A percentile compares a stretch with the other conserved stretches of the same genome.
These are phyloP conservation scores for Starmerella riodocensis DNA, from an alignment of 805 yeast genomes.

Conservation along the genomic window DNA sequence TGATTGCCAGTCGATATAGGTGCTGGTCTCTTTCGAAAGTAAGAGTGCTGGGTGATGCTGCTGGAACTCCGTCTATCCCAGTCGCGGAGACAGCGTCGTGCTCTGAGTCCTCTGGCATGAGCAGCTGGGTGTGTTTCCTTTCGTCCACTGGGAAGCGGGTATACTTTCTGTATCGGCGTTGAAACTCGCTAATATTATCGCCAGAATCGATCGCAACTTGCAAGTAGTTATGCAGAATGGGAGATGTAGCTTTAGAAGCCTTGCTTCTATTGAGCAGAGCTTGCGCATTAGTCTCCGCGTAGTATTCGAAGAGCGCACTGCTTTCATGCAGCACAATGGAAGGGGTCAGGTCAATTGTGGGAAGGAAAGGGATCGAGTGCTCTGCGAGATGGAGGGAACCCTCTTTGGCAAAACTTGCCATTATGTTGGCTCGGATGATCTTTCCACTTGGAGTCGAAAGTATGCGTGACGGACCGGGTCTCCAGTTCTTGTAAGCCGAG, in stretches of 20 bases:
- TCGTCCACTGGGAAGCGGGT: conserved; percentile 8
- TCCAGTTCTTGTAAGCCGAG: conserved; percentile 25
- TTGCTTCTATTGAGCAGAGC: conserved; percentile 31
- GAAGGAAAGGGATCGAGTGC: conserved; percentile 54
- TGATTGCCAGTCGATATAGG: conserved; percentile 47
- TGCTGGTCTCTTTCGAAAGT: conserved; percentile 31
- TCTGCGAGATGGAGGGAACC: neutral
- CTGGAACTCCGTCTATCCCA: neutral
- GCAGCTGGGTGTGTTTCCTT: neutral
- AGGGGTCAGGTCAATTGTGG: conserved; percentile 35
- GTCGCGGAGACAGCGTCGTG: neutral
- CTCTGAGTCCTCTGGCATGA: neutral
- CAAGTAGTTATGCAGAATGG: conserved; percentile 32
- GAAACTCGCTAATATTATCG: conserved; percentile 27
- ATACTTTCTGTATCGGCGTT: conserved; percentile 27
- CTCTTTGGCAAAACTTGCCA: conserved; percentile 15
- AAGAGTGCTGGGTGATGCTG: neutral
- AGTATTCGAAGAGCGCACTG: conserved; percentile 57
- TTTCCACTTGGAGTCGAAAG: conserved; percentile 23
- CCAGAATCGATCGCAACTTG: conserved; percentile 33
- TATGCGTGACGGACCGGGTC: conserved; percentile 24
- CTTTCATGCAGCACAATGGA: conserved; percentile 53
- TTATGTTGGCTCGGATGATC: conserved; percentile 20
- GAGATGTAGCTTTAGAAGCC: conserved; percentile 27
- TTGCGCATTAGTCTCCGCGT: conserved; percentile 34